Conservation (phyloP, 768 basidiomycete genomes). For the Termitomyces sp. region DNA sequence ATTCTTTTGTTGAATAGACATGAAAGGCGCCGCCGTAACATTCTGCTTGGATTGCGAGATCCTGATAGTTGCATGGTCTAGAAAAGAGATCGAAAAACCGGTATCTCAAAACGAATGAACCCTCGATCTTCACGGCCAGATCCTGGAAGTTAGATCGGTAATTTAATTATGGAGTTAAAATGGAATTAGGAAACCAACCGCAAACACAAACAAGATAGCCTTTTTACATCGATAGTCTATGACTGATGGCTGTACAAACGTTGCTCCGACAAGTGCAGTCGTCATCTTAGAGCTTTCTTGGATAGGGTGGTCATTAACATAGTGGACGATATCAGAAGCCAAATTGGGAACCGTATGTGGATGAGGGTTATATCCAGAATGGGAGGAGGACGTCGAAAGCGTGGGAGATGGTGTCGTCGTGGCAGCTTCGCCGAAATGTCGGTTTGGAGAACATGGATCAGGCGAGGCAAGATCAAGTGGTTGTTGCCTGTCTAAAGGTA, state of each 20-base stretch:
- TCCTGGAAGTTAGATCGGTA: constrained; percentile 35
- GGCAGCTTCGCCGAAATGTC: background rate
- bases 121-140: constrained; percentile 65
- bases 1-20: constrained; percentile 68
- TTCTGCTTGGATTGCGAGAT: constrained; percentile 52
- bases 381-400: background rate
- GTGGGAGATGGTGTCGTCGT: constrained; percentile 5
- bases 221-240: constrained; percentile 55
- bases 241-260: constrained; percentile 50
- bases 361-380: constrained; percentile 1
- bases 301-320: constrained; percentile 33
- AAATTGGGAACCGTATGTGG: constrained; percentile 11
- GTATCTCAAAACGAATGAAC: constrained; percentile 60
- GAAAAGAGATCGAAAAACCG: constrained; percentile 59
- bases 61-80: constrained; percentile 20
- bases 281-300: constrained; percentile 49
- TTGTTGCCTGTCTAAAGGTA: background rate
- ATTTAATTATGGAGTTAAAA: background rate
- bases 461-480: constrained; percentile 8
- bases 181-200: constrained; percentile 31
- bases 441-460: background rate
- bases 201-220: constrained; percentile 56
- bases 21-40: constrained; percentile 58
- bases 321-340: constrained; percentile 30
- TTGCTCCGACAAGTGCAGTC: constrained; percentile 48